These are phyloP conservation scores for Fusarium sororula DNA, from an alignment of 2,329 filamentous ascomycete species.

Conservation along the genomic window DNA sequence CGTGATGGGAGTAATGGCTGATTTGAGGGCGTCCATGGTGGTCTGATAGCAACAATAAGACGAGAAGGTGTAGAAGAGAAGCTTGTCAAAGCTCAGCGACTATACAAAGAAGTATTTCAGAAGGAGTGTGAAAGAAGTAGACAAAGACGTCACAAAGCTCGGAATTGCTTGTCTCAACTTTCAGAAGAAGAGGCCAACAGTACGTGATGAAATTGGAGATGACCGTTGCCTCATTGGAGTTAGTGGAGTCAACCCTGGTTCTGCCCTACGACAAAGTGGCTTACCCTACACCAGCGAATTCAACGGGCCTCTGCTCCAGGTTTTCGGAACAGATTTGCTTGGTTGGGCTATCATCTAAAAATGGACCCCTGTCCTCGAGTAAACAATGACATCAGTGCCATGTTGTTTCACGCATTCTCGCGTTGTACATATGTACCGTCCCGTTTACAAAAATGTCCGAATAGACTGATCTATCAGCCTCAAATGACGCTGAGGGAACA, in stretches of 20 bases:
- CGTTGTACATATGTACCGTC: not conserved
- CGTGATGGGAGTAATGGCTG: constrained; percentile 73
- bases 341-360: not conserved
- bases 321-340: not conserved
- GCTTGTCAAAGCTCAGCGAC: not conserved
- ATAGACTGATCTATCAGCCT: constrained; percentile 1
- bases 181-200: constrained; percentile 37
- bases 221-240: not conserved
- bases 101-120: constrained; percentile 2
- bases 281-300: constrained; percentile 1
- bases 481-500: not conserved
- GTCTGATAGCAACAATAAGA: not conserved
- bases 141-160: constrained; percentile 23
- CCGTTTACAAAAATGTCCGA: not conserved
- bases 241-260: constrained; percentile 13
- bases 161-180: constrained; percentile 10
- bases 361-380: constrained; percentile 11
- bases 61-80: not conserved
- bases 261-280: not conserved
- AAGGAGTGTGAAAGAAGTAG: constrained; percentile 32
- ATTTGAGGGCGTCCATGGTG: constrained; percentile 69
- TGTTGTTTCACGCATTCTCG: constrained; percentile 2
- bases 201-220: constrained; percentile 25
- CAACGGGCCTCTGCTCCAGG: not conserved
- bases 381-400: constrained; percentile 29